Evolutionary conservation across 805 yeast genomes (phyloP), one percentile per base, ranked within the genome.

Genomic region (Candida khao-thaluensis): DNA sequence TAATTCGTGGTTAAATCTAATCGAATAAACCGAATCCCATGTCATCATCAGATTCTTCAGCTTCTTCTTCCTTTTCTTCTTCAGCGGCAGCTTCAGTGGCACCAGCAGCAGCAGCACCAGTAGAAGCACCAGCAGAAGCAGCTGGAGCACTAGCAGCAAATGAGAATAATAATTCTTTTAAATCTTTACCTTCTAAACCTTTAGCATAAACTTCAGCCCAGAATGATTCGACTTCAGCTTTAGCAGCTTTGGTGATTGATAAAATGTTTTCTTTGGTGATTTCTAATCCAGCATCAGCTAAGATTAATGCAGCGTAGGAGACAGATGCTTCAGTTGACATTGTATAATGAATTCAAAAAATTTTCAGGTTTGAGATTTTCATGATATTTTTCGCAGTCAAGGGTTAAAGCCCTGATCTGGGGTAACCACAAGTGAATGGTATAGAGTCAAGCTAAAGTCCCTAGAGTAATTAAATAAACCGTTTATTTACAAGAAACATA

Each of bases 1-100:
- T 17, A 11, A 5, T 10, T 30, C 5, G n/a, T 9, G 9, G 14
- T 28, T 17, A 15, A 15, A 22, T 20, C 14, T 93, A 93, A 81
- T 93, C 99, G 83, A 93, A 93, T 72, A 93, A 85, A 80, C 95
- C 95, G 82, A 84, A 81, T 60, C 95, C 95, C 95, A 85, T 83
- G 73, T 83, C 91, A 59, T 80, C 86, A 53, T 78, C 77, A 65
- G 77, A 82, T 60, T 66, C 83, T 51, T 61, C 82, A 53, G 71
- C 87, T 60, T 75, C 90, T 60, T 66, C 84, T 54, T 63, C 82
- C 59, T 72, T 84, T 55, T 69, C 87, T 56, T 72, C 91, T 48
- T 70, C 93, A 49, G 71, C 77, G 50, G 74, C 82, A 50, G 71
- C 77, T 50, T 73, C 82, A 53, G 81, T 81, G 53, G 80, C 75